Percentiles rank a stretch among this genome's conserved stretches.
Evolutionary conservation across 2,329 filamentous ascomycete genomes (phyloP).

Genomic region (Teratosphaeria viscida): DNA sequence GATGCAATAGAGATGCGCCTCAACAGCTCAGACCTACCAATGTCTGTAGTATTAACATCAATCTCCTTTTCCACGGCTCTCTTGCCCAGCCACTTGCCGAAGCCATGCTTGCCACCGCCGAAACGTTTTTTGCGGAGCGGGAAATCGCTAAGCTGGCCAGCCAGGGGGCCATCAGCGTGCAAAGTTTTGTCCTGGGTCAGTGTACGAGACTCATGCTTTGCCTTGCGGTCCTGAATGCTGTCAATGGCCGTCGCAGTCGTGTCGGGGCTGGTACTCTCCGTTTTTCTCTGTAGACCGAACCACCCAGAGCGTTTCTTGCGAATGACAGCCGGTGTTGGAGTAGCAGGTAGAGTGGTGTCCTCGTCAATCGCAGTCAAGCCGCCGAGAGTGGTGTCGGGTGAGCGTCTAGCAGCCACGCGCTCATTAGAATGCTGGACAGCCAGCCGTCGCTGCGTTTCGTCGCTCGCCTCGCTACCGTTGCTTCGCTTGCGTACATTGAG

Average conservation of each 20-base stretch:
- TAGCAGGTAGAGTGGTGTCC: constrained; percentile 14
- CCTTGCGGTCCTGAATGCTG: constrained; percentile 12
- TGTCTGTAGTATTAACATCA: constrained; percentile 1
- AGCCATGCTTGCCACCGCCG: constrained; percentile 32
- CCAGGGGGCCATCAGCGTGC: constrained; percentile 18
- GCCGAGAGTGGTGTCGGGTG: constrained; percentile 9
- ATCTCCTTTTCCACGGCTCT: constrained; percentile 29
- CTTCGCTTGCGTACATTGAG: constrained; percentile 45
- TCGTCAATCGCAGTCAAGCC: constrained; percentile 20
- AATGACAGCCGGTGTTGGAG: constrained; percentile 13
- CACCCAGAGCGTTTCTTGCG: constrained; percentile 38
- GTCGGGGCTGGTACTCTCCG: constrained; percentile 1
- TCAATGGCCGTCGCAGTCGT: constrained; percentile 6
- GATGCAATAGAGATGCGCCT: not conserved
- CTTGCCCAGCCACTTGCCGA: constrained; percentile 45
- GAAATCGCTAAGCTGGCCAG: constrained; percentile 32
- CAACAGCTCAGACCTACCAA: constrained; percentile 2
- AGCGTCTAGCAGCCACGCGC: constrained; percentile 10
- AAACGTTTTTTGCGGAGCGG: constrained; percentile 31
- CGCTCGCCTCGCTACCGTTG: constrained; percentile 18
- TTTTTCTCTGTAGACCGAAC: constrained; percentile 30
- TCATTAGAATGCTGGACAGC: constrained; percentile 13
- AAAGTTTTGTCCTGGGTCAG: constrained; percentile 17
- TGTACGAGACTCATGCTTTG: not conserved
- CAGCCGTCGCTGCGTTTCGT: constrained; percentile 7